Evolutionary conservation across 1,284 basidiomycete species (phyloP), one percentile per base, ranked within the genome.

Genomic region (Rhodotorula sp.): DNA sequence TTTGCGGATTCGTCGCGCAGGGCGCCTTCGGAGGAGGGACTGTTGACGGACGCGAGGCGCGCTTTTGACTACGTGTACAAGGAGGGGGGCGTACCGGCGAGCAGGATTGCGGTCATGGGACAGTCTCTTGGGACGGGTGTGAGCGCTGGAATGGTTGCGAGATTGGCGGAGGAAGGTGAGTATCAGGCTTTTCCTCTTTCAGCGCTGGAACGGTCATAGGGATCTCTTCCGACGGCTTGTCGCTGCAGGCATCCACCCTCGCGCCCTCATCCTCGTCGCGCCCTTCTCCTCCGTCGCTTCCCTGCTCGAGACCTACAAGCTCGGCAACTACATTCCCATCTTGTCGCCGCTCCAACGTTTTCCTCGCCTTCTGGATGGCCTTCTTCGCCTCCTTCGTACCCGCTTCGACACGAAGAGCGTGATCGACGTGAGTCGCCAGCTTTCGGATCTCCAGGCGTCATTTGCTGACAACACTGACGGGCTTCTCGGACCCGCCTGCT

Each of bases 41-140:
- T 97, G 0, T 79, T 86, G 0, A 80, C 80, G 6, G 95, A 98
- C 77, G 92, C 91, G 2, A 83, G 87, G 34, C 84, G 91, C 0
- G 90, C 89, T 0, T 96, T 88, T 85, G 85, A 91, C 74, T 95
- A 89, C 88, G 81, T 92, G 9, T 78, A 87, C 10, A 30, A 48
- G 9, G 67, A 64, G 24, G 69, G 72, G 29, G 62, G 56, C 10
- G 87, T 87, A 19, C 79, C 80, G 47, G 80, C 85, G 2, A 81
- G 86, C 59, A 83, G 88, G 66, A 83, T 94, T 51, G 81, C 90
- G 11, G 80, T 94, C 52, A 83, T 91, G 13, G 92, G 92, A 0
- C 90, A 92, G 77, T 91, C 89, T 72, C 81, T 94, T 2, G 92
- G 92, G 0, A 92, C 92, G 0, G 91, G 88, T 1, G 87, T 94